Base-by-base conservation (phyloP, 192 early-diverging fungal species). In the Backusella tarrabulga region DNA sequence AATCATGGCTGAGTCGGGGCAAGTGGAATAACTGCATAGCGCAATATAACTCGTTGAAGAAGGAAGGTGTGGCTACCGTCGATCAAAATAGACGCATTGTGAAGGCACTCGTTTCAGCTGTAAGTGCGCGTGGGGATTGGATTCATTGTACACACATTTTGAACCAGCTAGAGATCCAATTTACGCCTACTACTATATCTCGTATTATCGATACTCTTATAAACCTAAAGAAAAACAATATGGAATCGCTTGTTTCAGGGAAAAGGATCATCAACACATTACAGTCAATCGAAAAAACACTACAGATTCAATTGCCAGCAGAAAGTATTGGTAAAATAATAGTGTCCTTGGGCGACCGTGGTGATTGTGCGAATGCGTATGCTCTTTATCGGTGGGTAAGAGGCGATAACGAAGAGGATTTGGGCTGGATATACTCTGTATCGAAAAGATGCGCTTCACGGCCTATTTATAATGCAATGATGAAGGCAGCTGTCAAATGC, bases 311-410 rank as follows among this genome's bases (percentile, higher is more conserved):
- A 15, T 35, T 75, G 12, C 32, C 21, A 19, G 35, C 46, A 60
- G 32, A 71, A 6, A 73, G 5, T 3, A 50, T 79, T 14, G 21
- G 23, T 26, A 41, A 68, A 32, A 19, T 79, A 1, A 69, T 79
- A 34, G 12, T 12, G 14, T 46, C 23, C 0, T n/a, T 79, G 12
- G 78, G 78, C 11, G 26, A 79, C 3, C 72, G 60, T 42, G 72
- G 72, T 6, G n/a, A 71, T 34, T 34, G 34, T 26, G 68, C 71
- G 15, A 40, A 75, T 15, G 73, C 72, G 1, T 71, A 75, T 46
- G 21, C 23, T 21, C 73, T 79, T 0, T 79, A 79, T 56, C 40
- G 60, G 0, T 79, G 68, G 67, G 78, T 75, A 7, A 73, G 78
- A 34, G 68, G 68, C 7, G 68, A 71, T 4, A 26, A 26, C 15